A percentile compares a stretch with the other conserved stretches of the same genome.
These are phyloP conservation scores for Clonostachys byssicola DNA, from an alignment of 2,329 filamentous ascomycete genomes.

Conservation along the genomic window DNA sequence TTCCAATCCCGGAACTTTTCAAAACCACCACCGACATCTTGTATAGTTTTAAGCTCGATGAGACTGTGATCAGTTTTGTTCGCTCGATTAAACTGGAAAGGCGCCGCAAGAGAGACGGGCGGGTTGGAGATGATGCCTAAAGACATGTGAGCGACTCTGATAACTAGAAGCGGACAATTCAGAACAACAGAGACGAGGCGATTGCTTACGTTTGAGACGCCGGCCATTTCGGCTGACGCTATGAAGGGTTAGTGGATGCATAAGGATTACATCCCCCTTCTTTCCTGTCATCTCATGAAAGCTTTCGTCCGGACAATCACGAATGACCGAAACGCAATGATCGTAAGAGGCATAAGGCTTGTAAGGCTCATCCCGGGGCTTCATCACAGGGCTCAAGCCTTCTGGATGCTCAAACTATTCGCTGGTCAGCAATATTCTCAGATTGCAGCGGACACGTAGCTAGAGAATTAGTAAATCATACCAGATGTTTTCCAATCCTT, in stretches of 20 bases:
- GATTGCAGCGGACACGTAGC: neutral
- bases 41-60: conserved; percentile 34
- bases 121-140: conserved; percentile 52
- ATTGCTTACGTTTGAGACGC: conserved; percentile 21
- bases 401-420: conserved; percentile 59
- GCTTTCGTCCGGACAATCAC: conserved; percentile 20
- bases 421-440: conserved; percentile 48
- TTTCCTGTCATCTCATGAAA: conserved; percentile 52
- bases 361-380: conserved; percentile 37
- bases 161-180: no score
- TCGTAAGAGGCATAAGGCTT: conserved; percentile 4
- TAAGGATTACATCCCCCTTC: conserved; percentile 51
- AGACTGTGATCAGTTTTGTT: conserved; percentile 41
- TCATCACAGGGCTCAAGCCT: conserved; percentile 64
- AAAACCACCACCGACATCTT: conserved; percentile 2
- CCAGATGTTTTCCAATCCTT: conserved; percentile 3
- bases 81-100: conserved; percentile 45
- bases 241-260: conserved; percentile 60
- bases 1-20: conserved; percentile 5
- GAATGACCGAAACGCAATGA: no score
- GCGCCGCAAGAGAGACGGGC: conserved; percentile 45
- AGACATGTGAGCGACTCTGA: no score
- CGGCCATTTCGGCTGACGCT: conserved; percentile 21
- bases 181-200: neutral
- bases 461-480: neutral